Evolutionary conservation across 1,139 yeast species (phyloP).

Genomic region (Barnettozyma hawaiiensis): DNA sequence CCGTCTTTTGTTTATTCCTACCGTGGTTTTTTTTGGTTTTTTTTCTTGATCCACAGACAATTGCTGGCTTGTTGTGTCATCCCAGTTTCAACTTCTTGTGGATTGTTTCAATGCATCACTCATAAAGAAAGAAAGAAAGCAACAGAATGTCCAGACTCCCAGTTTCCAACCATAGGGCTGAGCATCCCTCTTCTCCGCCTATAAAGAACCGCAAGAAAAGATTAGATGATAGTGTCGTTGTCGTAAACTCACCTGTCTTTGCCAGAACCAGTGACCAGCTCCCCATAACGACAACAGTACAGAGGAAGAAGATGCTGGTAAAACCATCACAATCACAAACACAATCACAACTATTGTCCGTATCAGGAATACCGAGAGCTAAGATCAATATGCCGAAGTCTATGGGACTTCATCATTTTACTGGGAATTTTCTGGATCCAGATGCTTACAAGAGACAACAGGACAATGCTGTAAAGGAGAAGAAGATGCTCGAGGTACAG

Average conservation of each 20-base stretch:
- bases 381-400: neutral
- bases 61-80: neutral
- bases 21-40: too few relatives aligned
- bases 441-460: slow-evolving; percentile 12
- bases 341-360: too few relatives aligned
- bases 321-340: too few relatives aligned
- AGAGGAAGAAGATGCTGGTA: neutral
- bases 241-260: neutral
- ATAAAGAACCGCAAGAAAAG: neutral
- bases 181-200: neutral
- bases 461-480: slow-evolving; percentile 8
- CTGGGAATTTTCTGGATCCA: slow-evolving; percentile 11
- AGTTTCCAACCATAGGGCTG: neutral
- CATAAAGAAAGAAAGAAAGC: too few relatives aligned
- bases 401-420: neutral
- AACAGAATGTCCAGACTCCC: slow-evolving; percentile 1
- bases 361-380: slow-evolving; percentile 1
- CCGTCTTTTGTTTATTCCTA: too few relatives aligned
- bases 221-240: neutral
- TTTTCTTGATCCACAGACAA: too few relatives aligned
- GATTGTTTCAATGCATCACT: neutral
- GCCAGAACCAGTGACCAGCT: neutral
- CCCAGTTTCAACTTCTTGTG: neutral
- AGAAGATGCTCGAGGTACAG: slow-evolving; percentile 9
- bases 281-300: neutral